Conservation (phyloP, 768 basidiomycete genomes). For the Leccinum uliginosum region DNA sequence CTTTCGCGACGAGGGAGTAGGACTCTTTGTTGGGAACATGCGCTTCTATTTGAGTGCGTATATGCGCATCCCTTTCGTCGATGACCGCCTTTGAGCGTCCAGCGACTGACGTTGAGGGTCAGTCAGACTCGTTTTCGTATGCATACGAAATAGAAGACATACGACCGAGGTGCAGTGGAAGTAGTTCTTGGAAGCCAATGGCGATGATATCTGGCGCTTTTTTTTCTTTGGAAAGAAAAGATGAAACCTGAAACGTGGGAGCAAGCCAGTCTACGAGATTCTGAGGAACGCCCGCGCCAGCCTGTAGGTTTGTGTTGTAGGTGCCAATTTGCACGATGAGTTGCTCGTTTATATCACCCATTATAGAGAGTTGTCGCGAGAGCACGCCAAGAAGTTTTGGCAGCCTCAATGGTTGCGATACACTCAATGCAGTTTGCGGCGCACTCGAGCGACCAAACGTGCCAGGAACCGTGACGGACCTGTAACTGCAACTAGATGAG, state of each 20-base stretch:
- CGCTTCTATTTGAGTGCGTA: constrained; percentile 67
- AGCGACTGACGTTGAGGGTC: constrained; percentile 48
- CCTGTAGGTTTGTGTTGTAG: constrained; percentile 91
- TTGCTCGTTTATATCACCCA: constrained; percentile 20
- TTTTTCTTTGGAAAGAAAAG: constrained; percentile 57
- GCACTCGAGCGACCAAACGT: neutral
- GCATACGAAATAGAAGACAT: constrained; percentile 31
- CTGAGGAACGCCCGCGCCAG: constrained; percentile 66
- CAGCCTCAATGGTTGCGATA: no score
- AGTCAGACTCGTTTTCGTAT: constrained; percentile 3
- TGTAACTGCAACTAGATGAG: neutral
- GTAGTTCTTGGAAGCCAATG: constrained; percentile 90
- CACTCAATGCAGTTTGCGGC: neutral
- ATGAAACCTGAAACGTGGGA: constrained; percentile 74
- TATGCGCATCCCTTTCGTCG: constrained; percentile 63
- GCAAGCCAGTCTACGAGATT: constrained; percentile 90
- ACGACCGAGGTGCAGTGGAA: constrained; percentile 87
- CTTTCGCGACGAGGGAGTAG: constrained; percentile 74
- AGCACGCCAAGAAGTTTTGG: no score
- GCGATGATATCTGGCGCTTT: constrained; percentile 83
- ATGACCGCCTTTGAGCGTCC: constrained; percentile 72
- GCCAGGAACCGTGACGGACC: neutral
- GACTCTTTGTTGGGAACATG: constrained; percentile 68
- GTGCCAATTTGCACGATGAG: constrained; percentile 77
- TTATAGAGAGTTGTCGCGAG: neutral